Evolutionary conservation across 1,284 basidiomycete species (phyloP).

Genomic region (Cryptococcus wingfieldii): DNA sequence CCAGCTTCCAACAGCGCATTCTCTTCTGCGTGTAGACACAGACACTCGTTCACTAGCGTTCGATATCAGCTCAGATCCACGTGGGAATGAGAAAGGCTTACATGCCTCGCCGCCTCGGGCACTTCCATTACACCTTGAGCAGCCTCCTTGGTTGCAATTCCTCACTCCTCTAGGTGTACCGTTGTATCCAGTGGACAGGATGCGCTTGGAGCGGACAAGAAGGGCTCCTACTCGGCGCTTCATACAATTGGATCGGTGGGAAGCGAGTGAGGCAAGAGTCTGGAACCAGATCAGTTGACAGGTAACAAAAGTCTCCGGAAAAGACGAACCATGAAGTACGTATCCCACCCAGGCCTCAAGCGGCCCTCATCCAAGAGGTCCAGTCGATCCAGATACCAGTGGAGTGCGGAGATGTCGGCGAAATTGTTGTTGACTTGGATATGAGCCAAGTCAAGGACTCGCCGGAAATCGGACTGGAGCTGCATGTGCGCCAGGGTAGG

Average conservation of each 20-base stretch:
- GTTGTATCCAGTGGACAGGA: conserved; percentile 97
- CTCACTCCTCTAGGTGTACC: conserved; percentile 85
- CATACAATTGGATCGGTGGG: conserved; percentile 90
- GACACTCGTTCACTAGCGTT: conserved; percentile 64
- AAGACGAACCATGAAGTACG: conserved; percentile 78
- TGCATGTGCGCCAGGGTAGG: conserved; percentile 6
- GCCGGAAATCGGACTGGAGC: conserved; percentile 37
- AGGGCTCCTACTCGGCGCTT: conserved; percentile 94
- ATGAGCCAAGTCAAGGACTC: conserved; percentile 46
- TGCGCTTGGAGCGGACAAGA: conserved; percentile 72
- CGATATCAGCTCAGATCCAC: background rate
- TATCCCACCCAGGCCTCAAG: conserved; percentile 83
- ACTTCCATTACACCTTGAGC: conserved; percentile 68
- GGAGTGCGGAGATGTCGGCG: conserved; percentile 55
- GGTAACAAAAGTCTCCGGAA: background rate
- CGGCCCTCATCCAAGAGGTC: conserved; percentile 68
- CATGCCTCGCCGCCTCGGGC: conserved; percentile 54
- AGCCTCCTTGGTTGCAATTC: conserved; percentile 87
- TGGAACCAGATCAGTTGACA: conserved; percentile 31
- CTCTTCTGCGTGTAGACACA: conserved; percentile 97
- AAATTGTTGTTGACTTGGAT: conserved; percentile 72
- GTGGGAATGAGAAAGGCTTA: conserved; percentile 19
- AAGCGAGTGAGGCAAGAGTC: conserved; percentile 83
- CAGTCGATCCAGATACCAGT: conserved; percentile 62
- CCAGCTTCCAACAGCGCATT: conserved; percentile 94